Base-by-base conservation (phyloP, 441 rosid species). In the Omphalea diandra region DNA sequence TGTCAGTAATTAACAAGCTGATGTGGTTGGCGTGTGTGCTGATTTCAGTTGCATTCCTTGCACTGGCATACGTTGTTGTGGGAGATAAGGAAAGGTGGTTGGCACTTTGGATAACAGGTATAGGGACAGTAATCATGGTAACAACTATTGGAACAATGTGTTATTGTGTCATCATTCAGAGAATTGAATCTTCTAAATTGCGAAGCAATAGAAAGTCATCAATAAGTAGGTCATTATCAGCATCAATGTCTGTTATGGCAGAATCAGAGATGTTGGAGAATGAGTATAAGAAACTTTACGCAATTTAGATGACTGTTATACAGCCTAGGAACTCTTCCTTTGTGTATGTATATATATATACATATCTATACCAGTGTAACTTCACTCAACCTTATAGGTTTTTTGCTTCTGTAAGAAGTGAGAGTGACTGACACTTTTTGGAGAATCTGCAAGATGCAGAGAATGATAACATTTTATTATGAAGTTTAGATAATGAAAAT, bases 11-110 rank as follows among this genome's bases (percentile, higher is more conserved):
- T 57, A 95, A 95, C 85, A 90, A 95, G 84, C 69, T 95, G 66
- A 90, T 95, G 99, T 95, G 99, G 98, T 68, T 95, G 65, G 98
- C 98, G 8, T 95, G 98, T 52, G 87, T 84, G 69, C 82, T 89
- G 40, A 75, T 92, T 57, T 90, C 99, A 3, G 87, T 90, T 3
- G 95, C 99, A 14, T 95, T 81, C 60, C 80, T 89, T 58, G 88
- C 98, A 15, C 77, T 90, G 64, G 72, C 98, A 17, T 93, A 81
- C 65, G 86, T 87, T 54, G 97, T 95, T 40, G 92, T 93, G n/a
- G 97, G 98, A 33, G 71, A 77, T 26, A 80, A 79, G 22, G 78
- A 79, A 71, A 75, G 70, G 72, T 90, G 93, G 87, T 83, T 96
- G 56, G 98, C 98, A 24, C 57, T 82, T 76, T 69, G 83, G 66